phyloP scores from a whole-genome alignment of 352 stramenopile species.

The Thalassiosira livingstoniorum region DNA sequence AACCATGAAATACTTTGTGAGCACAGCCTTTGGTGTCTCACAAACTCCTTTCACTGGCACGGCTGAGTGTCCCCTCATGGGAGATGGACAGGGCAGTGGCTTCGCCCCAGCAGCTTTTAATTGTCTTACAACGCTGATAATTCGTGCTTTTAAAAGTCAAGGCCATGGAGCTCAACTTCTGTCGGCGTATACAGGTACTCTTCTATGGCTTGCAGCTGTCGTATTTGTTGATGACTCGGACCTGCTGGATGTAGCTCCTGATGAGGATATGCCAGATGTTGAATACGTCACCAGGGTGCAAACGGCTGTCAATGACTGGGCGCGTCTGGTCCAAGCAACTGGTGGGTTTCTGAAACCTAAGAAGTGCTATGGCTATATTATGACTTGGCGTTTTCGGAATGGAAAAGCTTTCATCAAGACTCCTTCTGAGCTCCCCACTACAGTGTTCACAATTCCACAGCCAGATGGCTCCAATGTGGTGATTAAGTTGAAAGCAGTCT shows the following conservation, averaged over 20 bases:
- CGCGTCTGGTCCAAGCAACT: neutral
- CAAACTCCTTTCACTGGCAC: slow-evolving; percentile 3
- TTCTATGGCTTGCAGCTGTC: slow-evolving; percentile 10
- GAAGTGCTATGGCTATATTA: slow-evolving; percentile 29
- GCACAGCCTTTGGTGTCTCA: slow-evolving; percentile 25
- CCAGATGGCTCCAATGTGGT: neutral
- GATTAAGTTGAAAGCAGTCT: neutral
- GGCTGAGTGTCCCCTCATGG: neutral
- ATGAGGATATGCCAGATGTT: neutral
- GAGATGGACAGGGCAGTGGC: slow-evolving; percentile 19
- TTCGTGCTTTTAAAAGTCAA: neutral
- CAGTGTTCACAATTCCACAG: neutral
- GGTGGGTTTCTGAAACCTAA: slow-evolving; percentile 14
- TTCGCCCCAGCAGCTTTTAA: neutral
- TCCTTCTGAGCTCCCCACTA: neutral
- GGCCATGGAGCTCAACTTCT: slow-evolving; percentile 10
- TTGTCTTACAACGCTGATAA: slow-evolving; percentile 5
- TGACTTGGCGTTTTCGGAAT: neutral
- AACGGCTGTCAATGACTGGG: neutral
- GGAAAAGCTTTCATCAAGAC: neutral
- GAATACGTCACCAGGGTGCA: slow-evolving; percentile 14
- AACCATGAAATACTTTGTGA: slow-evolving; percentile 26
- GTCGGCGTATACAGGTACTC: neutral
- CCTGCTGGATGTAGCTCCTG: neutral
- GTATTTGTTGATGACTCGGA: slow-evolving; percentile 22